Evolutionary conservation across 2,329 filamentous ascomycete genomes (phyloP).

Genomic region (Alternaria sp.): DNA sequence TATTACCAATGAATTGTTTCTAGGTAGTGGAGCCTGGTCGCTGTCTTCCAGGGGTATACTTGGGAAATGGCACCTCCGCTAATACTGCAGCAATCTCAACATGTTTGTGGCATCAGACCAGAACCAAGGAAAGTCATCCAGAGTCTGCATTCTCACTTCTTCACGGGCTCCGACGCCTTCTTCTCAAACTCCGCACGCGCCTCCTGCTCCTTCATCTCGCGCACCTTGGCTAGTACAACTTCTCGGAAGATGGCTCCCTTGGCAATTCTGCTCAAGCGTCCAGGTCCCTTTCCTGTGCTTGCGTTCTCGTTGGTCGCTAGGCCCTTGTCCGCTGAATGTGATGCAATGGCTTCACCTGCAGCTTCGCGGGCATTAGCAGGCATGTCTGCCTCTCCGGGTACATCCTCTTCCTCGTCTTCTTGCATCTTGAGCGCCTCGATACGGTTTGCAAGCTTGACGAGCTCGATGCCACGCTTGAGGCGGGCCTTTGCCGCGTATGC

Average conservation of each 20-base stretch:
- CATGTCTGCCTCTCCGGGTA: slow-evolving; percentile 65
- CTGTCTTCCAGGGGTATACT: slow-evolving; percentile 42
- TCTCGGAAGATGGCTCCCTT: slow-evolving; percentile 87
- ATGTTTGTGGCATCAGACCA: slow-evolving; percentile 22
- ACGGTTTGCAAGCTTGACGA: slow-evolving; percentile 94
- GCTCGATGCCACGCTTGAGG: slow-evolving; percentile 91
- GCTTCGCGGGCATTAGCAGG: slow-evolving; percentile 69
- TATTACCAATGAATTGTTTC: slow-evolving; percentile 21
- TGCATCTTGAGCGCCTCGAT: slow-evolving; percentile 95
- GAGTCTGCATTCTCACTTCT: slow-evolving; percentile 29
- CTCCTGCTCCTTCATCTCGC: slow-evolving; percentile 89
- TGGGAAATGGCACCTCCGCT: slow-evolving; percentile 33
- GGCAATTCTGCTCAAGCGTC: slow-evolving; percentile 66
- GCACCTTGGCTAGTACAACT: slow-evolving; percentile 91
- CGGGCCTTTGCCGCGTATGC: slow-evolving; percentile 91
- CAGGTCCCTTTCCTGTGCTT: slow-evolving; percentile 52
- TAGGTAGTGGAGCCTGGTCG: slow-evolving; percentile 29
- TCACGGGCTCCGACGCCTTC: slow-evolving; percentile 56
- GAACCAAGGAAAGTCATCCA: slow-evolving; percentile 10
- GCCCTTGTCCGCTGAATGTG: slow-evolving; percentile 40
- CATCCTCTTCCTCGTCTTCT: slow-evolving; percentile 84
- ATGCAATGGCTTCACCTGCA: slow-evolving; percentile 56
- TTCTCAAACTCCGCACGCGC: slow-evolving; percentile 74
- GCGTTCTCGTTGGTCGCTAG: slow-evolving; percentile 41
- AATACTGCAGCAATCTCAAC: slow-evolving; percentile 34